phyloP scores from a whole-genome alignment of 345 rosid species.

The Citrus inodora region DNA sequence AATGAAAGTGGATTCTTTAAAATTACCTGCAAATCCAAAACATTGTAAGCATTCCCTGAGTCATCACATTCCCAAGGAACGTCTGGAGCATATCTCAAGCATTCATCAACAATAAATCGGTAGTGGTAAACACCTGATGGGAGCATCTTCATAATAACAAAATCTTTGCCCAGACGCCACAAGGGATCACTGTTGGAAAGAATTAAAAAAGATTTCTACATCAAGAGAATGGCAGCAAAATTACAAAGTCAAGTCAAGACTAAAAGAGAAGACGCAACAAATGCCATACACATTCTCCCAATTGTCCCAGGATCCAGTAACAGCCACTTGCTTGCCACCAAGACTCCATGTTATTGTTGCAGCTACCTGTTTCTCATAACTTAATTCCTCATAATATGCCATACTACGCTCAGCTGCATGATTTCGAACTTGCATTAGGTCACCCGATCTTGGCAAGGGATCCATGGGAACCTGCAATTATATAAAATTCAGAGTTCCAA shows the following conservation, averaged over 20 bases:
- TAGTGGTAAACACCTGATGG: slow-evolving; percentile 55
- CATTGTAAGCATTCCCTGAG: slow-evolving; percentile 40
- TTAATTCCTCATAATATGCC: slow-evolving; percentile 13
- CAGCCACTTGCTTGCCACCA: slow-evolving; percentile 54
- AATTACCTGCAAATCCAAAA: slow-evolving; percentile 57
- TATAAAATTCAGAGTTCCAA: background rate
- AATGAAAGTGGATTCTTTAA: background rate
- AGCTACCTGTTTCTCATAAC: slow-evolving; percentile 27
- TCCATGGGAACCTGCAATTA: slow-evolving; percentile 23
- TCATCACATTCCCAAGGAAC: slow-evolving; percentile 47
- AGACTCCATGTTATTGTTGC: slow-evolving; percentile 55
- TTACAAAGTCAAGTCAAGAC: background rate
- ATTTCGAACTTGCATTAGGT: slow-evolving; percentile 16
- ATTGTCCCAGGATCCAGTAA: slow-evolving; percentile 72
- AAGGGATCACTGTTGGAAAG: slow-evolving; percentile 38
- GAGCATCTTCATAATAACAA: slow-evolving; percentile 47
- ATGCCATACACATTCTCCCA: slow-evolving; percentile 43
- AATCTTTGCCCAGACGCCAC: slow-evolving; percentile 46
- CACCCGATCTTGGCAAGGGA: slow-evolving; percentile 22
- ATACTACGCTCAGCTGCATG: slow-evolving; percentile 12
- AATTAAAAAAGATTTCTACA: background rate
- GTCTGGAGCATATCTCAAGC: slow-evolving; percentile 36
- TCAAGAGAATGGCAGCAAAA: background rate
- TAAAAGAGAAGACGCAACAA: background rate
- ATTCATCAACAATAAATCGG: slow-evolving; percentile 52